Evolutionary conservation across 768 basidiomycete species (phyloP).

Genomic region (Artomyces pyxidatus): DNA sequence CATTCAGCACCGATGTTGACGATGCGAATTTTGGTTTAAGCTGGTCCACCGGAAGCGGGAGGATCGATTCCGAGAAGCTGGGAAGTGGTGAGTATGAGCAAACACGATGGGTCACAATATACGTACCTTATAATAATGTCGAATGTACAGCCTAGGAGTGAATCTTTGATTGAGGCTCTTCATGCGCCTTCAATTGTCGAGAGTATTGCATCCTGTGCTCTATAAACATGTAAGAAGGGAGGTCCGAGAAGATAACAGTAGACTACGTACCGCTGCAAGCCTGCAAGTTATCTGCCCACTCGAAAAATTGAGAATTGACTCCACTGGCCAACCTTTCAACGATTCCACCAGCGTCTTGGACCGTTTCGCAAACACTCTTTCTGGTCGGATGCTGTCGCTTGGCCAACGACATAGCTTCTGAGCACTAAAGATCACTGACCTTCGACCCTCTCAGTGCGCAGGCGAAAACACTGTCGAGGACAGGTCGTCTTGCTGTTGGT

Average conservation of each 20-base stretch:
- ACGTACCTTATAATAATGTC: conserved; percentile 75
- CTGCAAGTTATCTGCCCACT: conserved; percentile 57
- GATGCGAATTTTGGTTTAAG: conserved; percentile 62
- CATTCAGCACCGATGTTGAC: conserved; percentile 76
- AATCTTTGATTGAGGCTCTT: too few species aligned
- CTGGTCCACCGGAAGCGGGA: conserved; percentile 56
- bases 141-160: conserved; percentile 89
- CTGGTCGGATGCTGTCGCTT: too few species aligned
- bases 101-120: background rate
- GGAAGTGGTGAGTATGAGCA: conserved; percentile 9
- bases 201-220: conserved; percentile 92
- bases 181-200: conserved; percentile 97
- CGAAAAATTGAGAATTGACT: conserved; percentile 83
- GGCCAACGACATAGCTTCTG: too few species aligned
- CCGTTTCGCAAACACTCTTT: conserved; percentile 97
- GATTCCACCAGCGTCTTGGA: conserved; percentile 87
- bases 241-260: too few species aligned
- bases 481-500: conserved; percentile 91
- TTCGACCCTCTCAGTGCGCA: conserved; percentile 92
- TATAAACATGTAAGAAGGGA: too few species aligned
- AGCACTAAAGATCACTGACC: conserved; percentile 38
- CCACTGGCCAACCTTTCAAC: conserved; percentile 79
- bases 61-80: conserved; percentile 87
- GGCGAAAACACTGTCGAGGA: conserved; percentile 94
- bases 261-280: conserved; percentile 53